These are phyloP conservation scores for Neurospora sp. DNA, from an alignment of 495 filamentous ascomycete genomes.

Conservation along the genomic window DNA sequence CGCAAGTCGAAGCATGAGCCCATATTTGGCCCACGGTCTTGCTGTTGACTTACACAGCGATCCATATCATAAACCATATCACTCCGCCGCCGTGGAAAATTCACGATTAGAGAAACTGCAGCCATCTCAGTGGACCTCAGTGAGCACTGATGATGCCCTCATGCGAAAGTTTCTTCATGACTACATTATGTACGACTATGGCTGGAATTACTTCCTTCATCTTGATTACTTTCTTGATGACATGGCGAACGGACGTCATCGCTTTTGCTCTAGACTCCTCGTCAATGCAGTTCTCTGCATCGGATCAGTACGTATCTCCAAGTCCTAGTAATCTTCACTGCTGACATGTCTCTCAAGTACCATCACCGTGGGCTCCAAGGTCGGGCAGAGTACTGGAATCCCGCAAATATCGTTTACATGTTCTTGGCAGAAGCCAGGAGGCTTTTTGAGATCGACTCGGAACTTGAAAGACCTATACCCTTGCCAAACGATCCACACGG, in stretches of 20 bases:
- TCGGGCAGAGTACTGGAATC: conserved; percentile 28
- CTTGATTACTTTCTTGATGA: conserved; percentile 30
- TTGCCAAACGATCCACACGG: conserved; percentile 9
- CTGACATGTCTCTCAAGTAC: conserved; percentile 10
- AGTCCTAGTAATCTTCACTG: background rate
- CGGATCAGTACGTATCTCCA: conserved; percentile 24
- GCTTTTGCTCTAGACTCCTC: conserved; percentile 28
- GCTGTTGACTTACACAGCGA: conserved; percentile 10
- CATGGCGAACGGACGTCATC: conserved; percentile 16
- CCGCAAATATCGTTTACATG: conserved; percentile 24
- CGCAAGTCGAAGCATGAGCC: conserved; percentile 1
- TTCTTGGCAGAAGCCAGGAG: conserved; percentile 31
- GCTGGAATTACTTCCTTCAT: conserved; percentile 25
- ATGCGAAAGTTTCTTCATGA: conserved; percentile 23
- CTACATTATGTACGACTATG: conserved; percentile 30
- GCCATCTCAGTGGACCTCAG: conserved; percentile 27
- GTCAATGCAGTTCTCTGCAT: conserved; percentile 27
- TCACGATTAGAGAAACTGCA: conserved; percentile 19
- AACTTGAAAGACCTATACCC: conserved; percentile 3
- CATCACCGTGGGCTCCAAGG: conserved; percentile 19
- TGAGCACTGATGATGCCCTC: conserved; percentile 23
- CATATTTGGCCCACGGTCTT: conserved; percentile 3
- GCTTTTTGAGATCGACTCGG: conserved; percentile 25
- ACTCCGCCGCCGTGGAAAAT: conserved; percentile 20
- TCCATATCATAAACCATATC: conserved; percentile 27